Percentiles rank a stretch among this genome's conserved stretches.
Evolutionary conservation across 768 basidiomycete genomes (phyloP).

Genomic region (Suillus fuscotomentosus): DNA sequence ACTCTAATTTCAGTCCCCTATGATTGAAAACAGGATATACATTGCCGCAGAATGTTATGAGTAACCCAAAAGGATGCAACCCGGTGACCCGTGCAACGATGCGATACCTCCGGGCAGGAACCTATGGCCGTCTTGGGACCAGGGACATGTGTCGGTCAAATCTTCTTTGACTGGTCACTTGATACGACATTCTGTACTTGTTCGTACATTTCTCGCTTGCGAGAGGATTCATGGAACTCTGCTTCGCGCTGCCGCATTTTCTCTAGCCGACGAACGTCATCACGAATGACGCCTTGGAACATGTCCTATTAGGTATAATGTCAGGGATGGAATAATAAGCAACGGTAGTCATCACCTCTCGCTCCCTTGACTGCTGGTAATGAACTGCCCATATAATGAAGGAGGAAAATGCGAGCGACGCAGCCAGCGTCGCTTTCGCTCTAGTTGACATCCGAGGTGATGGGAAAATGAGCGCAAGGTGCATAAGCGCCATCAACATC

Average conservation of each 20-base stretch:
- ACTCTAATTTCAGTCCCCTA: neutral
- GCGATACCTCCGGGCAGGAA: neutral
- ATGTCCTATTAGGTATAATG: conserved; percentile 55
- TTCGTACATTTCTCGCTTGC: conserved; percentile 69
- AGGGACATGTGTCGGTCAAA: neutral
- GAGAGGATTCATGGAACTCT: conserved; percentile 57
- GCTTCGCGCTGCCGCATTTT: conserved; percentile 69
- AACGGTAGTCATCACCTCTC: conserved; percentile 52
- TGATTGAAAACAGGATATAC: neutral
- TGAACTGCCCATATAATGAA: conserved; percentile 89
- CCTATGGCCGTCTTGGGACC: neutral
- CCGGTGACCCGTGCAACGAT: too few relatives aligned
- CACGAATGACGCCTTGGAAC: conserved; percentile 87
- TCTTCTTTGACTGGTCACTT: conserved; percentile 13
- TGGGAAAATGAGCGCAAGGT: neutral
- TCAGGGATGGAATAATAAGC: conserved; percentile 2
- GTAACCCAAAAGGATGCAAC: neutral
- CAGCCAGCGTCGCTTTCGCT: conserved; percentile 74
- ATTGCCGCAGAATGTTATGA: neutral
- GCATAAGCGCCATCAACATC: conserved; percentile 29
- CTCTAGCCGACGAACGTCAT: conserved; percentile 76
- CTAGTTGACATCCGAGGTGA: conserved; percentile 51
- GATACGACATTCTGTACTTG: conserved; percentile 37
- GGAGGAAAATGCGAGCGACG: conserved; percentile 59
- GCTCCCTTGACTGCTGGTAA: conserved; percentile 79